Conservation (phyloP, 2,329 filamentous ascomycete species). For the Beauveria scarabaeidicola region DNA sequence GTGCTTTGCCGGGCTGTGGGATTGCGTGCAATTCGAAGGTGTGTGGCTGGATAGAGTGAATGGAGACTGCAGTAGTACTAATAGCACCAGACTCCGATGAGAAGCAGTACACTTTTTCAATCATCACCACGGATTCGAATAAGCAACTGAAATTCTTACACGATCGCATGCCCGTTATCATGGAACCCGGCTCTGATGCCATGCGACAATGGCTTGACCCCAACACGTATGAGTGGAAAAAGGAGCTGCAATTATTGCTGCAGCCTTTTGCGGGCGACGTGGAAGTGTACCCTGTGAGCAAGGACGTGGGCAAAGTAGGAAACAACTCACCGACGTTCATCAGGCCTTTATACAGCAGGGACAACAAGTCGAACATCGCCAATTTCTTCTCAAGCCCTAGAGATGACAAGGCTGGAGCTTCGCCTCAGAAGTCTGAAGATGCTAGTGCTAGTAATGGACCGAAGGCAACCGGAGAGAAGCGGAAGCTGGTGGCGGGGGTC, state of each 20-base stretch:
- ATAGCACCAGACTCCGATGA: slow-evolving; percentile 44
- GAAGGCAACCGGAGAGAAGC: background rate
- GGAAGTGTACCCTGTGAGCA: slow-evolving; percentile 76
- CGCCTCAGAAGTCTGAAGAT: background rate
- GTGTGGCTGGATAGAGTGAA: slow-evolving; percentile 12
- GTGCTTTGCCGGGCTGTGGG: slow-evolving; percentile 89
- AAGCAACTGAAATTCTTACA: slow-evolving; percentile 78
- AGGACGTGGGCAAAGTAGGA: slow-evolving; percentile 89
- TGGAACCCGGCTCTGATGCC: slow-evolving; percentile 65
- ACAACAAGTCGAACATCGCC: slow-evolving; percentile 88
- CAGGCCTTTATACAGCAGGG: slow-evolving; percentile 70
- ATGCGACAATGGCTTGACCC: slow-evolving; percentile 76
- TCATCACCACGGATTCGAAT: slow-evolving; percentile 87
- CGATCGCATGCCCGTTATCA: slow-evolving; percentile 89
- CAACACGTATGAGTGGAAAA: slow-evolving; percentile 59
- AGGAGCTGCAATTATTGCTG: slow-evolving; percentile 69
- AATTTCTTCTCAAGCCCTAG: slow-evolving; percentile 63
- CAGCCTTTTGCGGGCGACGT: slow-evolving; percentile 71
- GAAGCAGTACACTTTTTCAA: slow-evolving; percentile 78
- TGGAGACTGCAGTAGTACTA: background rate
- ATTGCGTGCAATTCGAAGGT: slow-evolving; percentile 76
- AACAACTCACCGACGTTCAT: slow-evolving; percentile 82
- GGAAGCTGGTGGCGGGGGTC: background rate
- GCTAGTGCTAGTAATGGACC: background rate
- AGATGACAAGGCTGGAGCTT: background rate